These are phyloP conservation scores for Boechera divaricarpa DNA, from an alignment of 345 rosid species.

Conservation along the genomic window DNA sequence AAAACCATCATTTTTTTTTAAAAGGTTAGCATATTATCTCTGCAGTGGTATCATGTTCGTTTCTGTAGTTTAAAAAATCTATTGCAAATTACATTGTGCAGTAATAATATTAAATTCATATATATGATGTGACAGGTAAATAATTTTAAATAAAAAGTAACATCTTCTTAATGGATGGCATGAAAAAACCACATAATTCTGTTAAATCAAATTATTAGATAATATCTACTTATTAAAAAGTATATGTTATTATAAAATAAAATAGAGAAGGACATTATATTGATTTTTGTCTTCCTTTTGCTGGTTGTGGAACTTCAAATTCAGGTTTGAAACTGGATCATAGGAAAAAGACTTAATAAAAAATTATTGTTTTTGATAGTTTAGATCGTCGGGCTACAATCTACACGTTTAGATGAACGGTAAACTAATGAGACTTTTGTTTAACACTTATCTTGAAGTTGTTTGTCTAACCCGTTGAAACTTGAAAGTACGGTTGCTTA, in stretches of 20 bases:
- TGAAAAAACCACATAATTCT: neutral
- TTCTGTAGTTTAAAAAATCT: neutral
- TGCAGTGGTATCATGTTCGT: neutral
- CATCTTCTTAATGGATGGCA: neutral
- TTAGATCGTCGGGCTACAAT: neutral
- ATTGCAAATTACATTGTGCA: neutral
- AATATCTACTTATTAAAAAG: neutral
- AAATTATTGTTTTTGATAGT: neutral
- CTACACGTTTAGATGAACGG: neutral
- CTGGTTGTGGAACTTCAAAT: neutral
- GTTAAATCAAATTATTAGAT: neutral
- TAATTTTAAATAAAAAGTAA: neutral
- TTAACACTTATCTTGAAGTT: neutral
- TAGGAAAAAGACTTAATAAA: neutral
- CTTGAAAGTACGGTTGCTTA: neutral
- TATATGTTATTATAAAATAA: neutral
- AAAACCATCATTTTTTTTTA: too few species aligned
- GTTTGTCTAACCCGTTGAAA: slow-evolving; percentile 4
- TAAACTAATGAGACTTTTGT: neutral
- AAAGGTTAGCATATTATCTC: neutral
- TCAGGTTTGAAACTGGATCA: neutral
- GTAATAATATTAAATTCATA: neutral
- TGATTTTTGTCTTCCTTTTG: neutral
- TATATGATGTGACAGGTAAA: too few species aligned
- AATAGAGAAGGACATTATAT: neutral